Evolutionary conservation across 345 rosid genomes (phyloP), one percentile per base, ranked within the genome.

Genomic region (Lumnitzera littorea): DNA sequence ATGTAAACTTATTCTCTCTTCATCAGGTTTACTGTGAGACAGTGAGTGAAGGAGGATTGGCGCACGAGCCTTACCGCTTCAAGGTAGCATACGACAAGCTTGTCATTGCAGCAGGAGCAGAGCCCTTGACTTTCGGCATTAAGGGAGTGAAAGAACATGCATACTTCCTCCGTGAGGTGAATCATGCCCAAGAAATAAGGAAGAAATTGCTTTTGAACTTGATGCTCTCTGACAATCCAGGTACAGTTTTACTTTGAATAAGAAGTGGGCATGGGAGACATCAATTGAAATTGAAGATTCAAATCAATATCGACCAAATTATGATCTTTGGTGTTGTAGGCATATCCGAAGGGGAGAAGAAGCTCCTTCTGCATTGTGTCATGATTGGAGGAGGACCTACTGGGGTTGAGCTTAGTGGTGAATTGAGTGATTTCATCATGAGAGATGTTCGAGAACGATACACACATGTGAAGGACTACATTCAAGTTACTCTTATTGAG

Each of bases 301-400:
- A 20, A 36, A 36, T 36, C 0, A 36, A 36, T 36, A 36, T 36
- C 10, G 43, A 9, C 43, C 9, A 36, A 5, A 6, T 49, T 12
- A 3, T 46, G 12, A 13, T 29, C 14, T 14, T 59, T 13, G 1
- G 53, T 17, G 51, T 66, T 63, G 12, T 70, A 88, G 99, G 99
- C 70, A 77, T 86, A 62, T 67, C 88, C 3, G 85, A 75, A 65
- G 92, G 75, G 25, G 99, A 94, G 68, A 94, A 76, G 85, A 78
- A 74, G 55, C 86, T 92, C 46, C 76, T 94, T 55, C 55, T 94
- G 67, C 97, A 91, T 60, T 90, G 91, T 48, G 97, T 88, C 58
- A 88, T 94, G 20, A 82, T 94, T 51, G 99, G 99, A 55, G 99
- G 99, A 57, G 96, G 99, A 4, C 97, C 97, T 0, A 90, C 99